These are phyloP conservation scores for Dittrichia graveolens DNA, from an alignment of 129 eudicot species.

Conservation along the genomic window DNA sequence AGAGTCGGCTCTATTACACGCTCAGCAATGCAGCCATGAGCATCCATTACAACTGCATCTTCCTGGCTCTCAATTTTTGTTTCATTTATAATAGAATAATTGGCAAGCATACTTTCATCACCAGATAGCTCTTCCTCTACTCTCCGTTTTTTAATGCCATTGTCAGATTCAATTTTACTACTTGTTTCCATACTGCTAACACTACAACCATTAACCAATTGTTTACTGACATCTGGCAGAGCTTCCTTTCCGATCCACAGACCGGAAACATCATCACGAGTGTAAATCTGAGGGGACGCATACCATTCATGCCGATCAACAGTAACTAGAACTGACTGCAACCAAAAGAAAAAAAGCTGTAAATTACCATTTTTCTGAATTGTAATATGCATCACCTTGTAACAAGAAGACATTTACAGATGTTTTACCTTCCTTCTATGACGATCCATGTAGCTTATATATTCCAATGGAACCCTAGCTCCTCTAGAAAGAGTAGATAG, in stretches of 20 bases:
- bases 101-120: constrained; percentile 51
- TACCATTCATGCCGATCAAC: constrained; percentile 94
- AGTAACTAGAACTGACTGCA: constrained; percentile 93
- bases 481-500: constrained; percentile 74
- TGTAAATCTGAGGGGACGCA: constrained; percentile 83
- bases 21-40: constrained; percentile 80
- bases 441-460: constrained; percentile 79
- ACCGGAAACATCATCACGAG: constrained; percentile 79
- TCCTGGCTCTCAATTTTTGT: constrained; percentile 47
- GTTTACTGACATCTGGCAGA: constrained; percentile 47
- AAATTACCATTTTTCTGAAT: not conserved
- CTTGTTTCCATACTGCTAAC: constrained; percentile 56
- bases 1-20: constrained; percentile 85
- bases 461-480: constrained; percentile 85
- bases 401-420: too few species aligned
- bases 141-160: constrained; percentile 61
- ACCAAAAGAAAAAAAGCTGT: constrained; percentile 1
- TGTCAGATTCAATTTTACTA: constrained; percentile 53
- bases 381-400: too few species aligned
- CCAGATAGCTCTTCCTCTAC: constrained; percentile 59
- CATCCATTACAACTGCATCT: constrained; percentile 48
- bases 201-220: constrained; percentile 38
- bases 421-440: constrained; percentile 79
- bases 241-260: constrained; percentile 67
- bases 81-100: constrained; percentile 46